Base-by-base conservation (phyloP, 352 stramenopile genomes). In the Pythium oligandrum region DNA sequence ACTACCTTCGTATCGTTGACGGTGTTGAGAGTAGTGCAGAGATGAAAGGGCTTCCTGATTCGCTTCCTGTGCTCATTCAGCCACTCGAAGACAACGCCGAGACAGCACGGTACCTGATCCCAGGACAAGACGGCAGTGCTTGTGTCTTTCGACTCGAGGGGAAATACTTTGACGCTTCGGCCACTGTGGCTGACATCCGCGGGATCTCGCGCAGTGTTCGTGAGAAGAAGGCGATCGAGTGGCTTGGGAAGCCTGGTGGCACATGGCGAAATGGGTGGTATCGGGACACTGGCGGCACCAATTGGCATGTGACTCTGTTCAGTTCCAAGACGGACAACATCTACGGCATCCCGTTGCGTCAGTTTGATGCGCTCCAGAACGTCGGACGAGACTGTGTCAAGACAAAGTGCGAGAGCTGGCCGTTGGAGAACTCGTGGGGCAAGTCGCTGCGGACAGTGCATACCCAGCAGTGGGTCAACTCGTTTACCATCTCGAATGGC, bases 201-300 rank as follows among this genome's bases (percentile, higher is more conserved):
- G 61, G 54, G 7, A 53, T 60, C 1, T 45, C 17, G 8, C 52
- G 61, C 40, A 40, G 12, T 7, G 8, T 64, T 26, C 56, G 53
- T 0, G 63, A 72, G 26, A 12, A 44, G 5, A 56, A 51, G 32
- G 64, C 52, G 1, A 33, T 51, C 1, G 57, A 61, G n/a, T 59
- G 40, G 37, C 52, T 70, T 11, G 43, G 9, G 38, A 12, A 8
- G 8, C 9, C 6, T 32, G 31, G 1, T 42, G 53, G 57, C 10
- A 36, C 10, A 12, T 76, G 68, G 68, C 51, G 48, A 30, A 68
- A 76, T 34, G 68, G 68, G 34, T 76, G 68, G 68, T 71, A 66
- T 11, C 51, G 66, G 43, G 44, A 51, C 12, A 44, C 64, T 11
- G 30, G 12, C 17, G 52, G 61, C 8, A 45, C 39, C 2, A 62